These are phyloP conservation scores for Aspergillus sp. DNA, from an alignment of 2,329 filamentous ascomycete species.

Conservation along the genomic window DNA sequence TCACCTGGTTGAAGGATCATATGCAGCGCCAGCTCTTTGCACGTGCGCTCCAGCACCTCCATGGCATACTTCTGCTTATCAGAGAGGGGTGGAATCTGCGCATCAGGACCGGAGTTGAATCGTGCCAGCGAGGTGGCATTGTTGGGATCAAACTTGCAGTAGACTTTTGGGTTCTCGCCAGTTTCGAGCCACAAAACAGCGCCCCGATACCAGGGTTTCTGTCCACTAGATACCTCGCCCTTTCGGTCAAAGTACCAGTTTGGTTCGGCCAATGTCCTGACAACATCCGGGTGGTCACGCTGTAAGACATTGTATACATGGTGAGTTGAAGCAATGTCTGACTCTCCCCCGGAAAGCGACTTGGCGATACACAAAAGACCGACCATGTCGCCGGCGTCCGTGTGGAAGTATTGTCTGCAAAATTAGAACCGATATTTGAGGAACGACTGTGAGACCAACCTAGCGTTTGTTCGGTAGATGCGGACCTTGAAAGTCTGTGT, in stretches of 20 bases:
- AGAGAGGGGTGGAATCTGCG: slow-evolving; percentile 25
- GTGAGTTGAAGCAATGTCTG: slow-evolving; percentile 76
- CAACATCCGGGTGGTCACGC: slow-evolving; percentile 72
- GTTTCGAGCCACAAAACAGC: slow-evolving; percentile 76
- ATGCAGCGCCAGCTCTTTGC: slow-evolving; percentile 23
- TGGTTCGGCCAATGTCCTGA: slow-evolving; percentile 70
- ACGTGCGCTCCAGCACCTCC: slow-evolving; percentile 25
- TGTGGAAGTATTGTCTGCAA: slow-evolving; percentile 74
- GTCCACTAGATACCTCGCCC: slow-evolving; percentile 72
- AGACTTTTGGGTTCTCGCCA: slow-evolving; percentile 60
- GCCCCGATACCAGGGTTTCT: slow-evolving; percentile 72
- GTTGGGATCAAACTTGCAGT: slow-evolving; percentile 75
- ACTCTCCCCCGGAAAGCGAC: slow-evolving; percentile 79
- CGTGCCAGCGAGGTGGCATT: slow-evolving; percentile 70
- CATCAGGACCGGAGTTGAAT: slow-evolving; percentile 58
- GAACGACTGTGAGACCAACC: slow-evolving; percentile 36
- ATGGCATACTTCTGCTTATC: slow-evolving; percentile 26
- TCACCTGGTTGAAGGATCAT: slow-evolving; percentile 29
- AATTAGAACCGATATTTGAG: neutral
- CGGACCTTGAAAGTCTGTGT: slow-evolving; percentile 81
- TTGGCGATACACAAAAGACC: slow-evolving; percentile 78
- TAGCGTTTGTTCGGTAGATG: slow-evolving; percentile 84
- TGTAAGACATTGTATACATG: slow-evolving; percentile 80
- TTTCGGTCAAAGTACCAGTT: slow-evolving; percentile 94
- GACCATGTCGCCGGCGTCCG: slow-evolving; percentile 79